Evolutionary conservation across 495 filamentous ascomycete species (phyloP).

Genomic region (Tuber indicum): DNA sequence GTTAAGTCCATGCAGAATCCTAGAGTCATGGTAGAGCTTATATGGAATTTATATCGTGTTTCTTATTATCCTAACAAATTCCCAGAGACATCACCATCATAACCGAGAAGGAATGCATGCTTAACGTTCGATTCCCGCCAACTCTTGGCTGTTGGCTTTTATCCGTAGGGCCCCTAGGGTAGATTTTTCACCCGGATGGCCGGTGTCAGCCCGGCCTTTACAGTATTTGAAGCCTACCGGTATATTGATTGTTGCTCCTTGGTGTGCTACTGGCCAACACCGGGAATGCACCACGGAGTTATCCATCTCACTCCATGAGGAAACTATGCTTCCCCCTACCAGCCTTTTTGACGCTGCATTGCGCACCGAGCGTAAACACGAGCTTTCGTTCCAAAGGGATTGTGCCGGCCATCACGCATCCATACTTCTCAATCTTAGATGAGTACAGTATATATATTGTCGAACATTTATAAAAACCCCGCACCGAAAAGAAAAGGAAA

Average conservation of each 20-base stretch:
- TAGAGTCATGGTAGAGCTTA: background rate
- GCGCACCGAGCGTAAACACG: background rate
- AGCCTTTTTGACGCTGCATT: background rate
- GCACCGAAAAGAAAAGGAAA: background rate
- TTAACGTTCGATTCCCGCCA: background rate
- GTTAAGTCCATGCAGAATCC: background rate
- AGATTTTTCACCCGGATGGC: background rate
- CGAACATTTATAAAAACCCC: background rate
- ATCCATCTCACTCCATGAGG: background rate
- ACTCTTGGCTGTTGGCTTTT: background rate
- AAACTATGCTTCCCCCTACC: background rate
- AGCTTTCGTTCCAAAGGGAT: background rate
- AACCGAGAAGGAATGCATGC: background rate
- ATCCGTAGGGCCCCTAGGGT: background rate
- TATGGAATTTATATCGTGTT: background rate
- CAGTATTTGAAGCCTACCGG: background rate
- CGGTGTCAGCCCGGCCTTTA: background rate
- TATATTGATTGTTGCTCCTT: background rate
- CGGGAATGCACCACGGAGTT: background rate
- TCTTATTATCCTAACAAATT: background rate
- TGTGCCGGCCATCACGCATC: background rate
- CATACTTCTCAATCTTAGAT: background rate
- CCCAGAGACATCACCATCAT: background rate
- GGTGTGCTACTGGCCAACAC: background rate
- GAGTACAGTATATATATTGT: background rate